Evolutionary conservation across 192 early-diverging fungal species (phyloP).

Genomic region (Entophlyctis helioformis): DNA sequence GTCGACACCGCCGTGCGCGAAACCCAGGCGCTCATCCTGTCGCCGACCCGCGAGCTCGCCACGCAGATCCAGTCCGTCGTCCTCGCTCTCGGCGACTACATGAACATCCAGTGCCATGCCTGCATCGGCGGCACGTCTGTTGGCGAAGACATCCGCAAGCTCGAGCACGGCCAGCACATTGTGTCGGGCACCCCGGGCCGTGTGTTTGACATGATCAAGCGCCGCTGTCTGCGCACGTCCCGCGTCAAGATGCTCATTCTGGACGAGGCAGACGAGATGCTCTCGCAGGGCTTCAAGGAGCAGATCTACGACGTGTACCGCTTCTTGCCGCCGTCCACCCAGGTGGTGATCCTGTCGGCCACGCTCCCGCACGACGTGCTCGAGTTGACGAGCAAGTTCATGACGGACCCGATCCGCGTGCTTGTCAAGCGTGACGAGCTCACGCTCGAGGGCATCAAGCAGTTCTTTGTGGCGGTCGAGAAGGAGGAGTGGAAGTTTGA

Average conservation of each 20-base stretch:
- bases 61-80: conserved; percentile 90
- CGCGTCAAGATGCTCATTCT: conserved; percentile 92
- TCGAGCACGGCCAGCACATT: conserved; percentile 88
- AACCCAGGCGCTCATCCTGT: conserved; percentile 85
- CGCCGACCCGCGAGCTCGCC: conserved; percentile 93
- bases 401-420: conserved; percentile 89
- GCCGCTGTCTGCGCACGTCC: conserved; percentile 64
- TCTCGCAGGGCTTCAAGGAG: conserved; percentile 92
- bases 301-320: conserved; percentile 77
- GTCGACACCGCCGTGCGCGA: conserved; percentile 83
- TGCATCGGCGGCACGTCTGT: conserved; percentile 90
- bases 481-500: conserved; percentile 98
- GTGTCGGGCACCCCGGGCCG: conserved; percentile 93
- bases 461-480: conserved; percentile 97
- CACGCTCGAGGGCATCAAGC: conserved; percentile 96
- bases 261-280: conserved; percentile 95
- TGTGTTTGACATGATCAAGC: conserved; percentile 94
- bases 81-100: conserved; percentile 88
- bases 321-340: conserved; percentile 79
- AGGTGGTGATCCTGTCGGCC: conserved; percentile 85
- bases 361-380: conserved; percentile 93
- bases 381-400: conserved; percentile 94
- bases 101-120: conserved; percentile 92
- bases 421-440: conserved; percentile 98
- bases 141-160: conserved; percentile 82